Evolutionary conservation across 495 filamentous ascomycete genomes (phyloP), one percentile per base, ranked within the genome.

Genomic region (Lineolata rhizophorae): DNA sequence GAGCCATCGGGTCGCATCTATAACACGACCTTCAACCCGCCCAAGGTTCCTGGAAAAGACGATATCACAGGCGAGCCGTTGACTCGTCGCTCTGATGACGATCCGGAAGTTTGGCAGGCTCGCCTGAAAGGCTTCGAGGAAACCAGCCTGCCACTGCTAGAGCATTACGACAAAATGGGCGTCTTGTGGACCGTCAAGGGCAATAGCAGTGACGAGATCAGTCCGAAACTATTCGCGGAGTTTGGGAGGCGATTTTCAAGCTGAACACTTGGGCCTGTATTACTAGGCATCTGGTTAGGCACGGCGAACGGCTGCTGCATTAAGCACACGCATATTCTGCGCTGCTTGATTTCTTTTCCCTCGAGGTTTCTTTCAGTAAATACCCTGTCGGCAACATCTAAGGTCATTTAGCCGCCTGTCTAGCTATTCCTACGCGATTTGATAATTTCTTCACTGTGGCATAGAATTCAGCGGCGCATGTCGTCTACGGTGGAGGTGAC

Each of bases 171-270:
- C 14, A 64, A 64, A 38, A 72, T 75, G 41, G 80, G 80, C n/a
- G 73, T 91, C 20, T 51, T 97, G 35, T 85, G 75, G 77, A 75
- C 72, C 19, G 83, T 94, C 2, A 54, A 76, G 39, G 87, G 87
- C 5, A 67, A 85, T 44, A 79, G 70, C 40, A 90, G 78, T 41
- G 76, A 97, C 51, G 85, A 95, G 62, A 97, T 97, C 32, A 82
- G 65, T 12, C 87, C 87, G 5, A 67, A 77, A 54, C 53, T 97
- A 9, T 71, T 77, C 43, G 57, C 60, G 5, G 85, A 91, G 53
- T 71, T 97, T 46, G 71, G 74, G 52, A 62, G 55, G 35, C 59
- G 72, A 35, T 97, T 97, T 60, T 40, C 35, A 13, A 6, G 28
- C 28, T 25, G 22, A n/a, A n/a, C n/a, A 6, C 22, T 6, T 25